These are phyloP conservation scores for Eucalyptus pauciflora DNA, from an alignment of 345 rosid species.

Conservation along the genomic window DNA sequence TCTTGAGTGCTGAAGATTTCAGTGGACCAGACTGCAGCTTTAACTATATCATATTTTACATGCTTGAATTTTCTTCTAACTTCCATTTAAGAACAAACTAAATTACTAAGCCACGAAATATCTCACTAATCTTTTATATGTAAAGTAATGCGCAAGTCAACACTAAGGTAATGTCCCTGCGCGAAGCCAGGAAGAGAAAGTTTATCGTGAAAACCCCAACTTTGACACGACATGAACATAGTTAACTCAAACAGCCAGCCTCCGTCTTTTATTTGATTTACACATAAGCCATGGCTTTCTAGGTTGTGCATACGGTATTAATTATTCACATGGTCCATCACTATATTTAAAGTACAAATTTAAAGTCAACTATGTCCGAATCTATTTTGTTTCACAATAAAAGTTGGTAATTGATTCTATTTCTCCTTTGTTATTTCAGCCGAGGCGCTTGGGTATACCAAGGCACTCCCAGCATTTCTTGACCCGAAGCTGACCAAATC, in stretches of 20 bases:
- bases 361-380: neutral
- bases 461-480: slow-evolving; percentile 54
- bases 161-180: neutral
- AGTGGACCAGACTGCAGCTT: neutral
- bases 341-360: neutral
- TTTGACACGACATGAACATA: neutral
- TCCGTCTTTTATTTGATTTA: neutral
- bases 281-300: neutral
- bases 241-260: neutral
- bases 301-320: neutral
- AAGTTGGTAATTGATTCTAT: neutral
- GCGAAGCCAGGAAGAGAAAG: neutral
- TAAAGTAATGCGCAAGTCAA: neutral
- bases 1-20: neutral
- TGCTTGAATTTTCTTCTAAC: neutral
- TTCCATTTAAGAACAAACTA: neutral
- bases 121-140: neutral
- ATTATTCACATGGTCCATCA: neutral
- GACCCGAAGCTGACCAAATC: slow-evolving; percentile 32
- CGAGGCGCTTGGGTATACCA: slow-evolving; percentile 52
- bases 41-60: neutral
- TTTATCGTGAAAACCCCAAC: neutral
- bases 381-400: neutral
- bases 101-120: neutral
- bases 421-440: slow-evolving; percentile 15